Evolutionary conservation across 495 filamentous ascomycete species (phyloP), one percentile per base, ranked within the genome.

Genomic region (Penicillium samsonianum): DNA sequence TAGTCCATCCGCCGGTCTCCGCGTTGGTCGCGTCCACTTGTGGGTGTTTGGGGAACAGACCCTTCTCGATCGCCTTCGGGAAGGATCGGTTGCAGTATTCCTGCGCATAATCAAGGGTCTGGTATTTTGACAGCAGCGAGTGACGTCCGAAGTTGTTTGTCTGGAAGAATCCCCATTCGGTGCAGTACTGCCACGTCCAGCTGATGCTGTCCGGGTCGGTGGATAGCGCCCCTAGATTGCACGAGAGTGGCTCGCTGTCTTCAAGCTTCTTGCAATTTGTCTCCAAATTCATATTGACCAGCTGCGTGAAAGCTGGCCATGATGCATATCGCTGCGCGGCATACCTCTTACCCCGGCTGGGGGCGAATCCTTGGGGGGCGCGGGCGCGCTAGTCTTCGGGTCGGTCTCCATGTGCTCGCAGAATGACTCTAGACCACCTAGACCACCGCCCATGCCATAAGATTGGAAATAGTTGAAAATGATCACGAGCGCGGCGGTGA

Each of bases 121-220:
- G 80, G 58, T 78, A 85, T 14, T 63, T 65, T 28, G 79, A 81
- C 26, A 83, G 69, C 11, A 87, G 66, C 11, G 78, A 74, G 54
- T 80, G 71, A 8, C 67, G 65, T 16, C 77, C 74, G 17, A 74
- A 65, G 55, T 86, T 86, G 57, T 78, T 76, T 57, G 73, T 74
- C 60, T 84, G 82, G 59, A 78, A 79, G 60, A 73, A 80, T 37
- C 83, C 84, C 73, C 76, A 85, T 64, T 85, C 78, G 11, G 80
- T 80, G 67, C 84, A 86, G 61, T 80, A 84, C 61, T 85, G 82
- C 82, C 82, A 87, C 8, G 68, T 78, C 84, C 84, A 87, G 49
- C 73, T 70, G 49, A 84, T 78, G 9, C 58, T 53, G 41, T 70
- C 67, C 0, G 78, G 63, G 19, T 78, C 73, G 17, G 61, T 61